Base-by-base conservation (phyloP, 495 filamentous ascomycete genomes). In the Penicillium herquei region DNA sequence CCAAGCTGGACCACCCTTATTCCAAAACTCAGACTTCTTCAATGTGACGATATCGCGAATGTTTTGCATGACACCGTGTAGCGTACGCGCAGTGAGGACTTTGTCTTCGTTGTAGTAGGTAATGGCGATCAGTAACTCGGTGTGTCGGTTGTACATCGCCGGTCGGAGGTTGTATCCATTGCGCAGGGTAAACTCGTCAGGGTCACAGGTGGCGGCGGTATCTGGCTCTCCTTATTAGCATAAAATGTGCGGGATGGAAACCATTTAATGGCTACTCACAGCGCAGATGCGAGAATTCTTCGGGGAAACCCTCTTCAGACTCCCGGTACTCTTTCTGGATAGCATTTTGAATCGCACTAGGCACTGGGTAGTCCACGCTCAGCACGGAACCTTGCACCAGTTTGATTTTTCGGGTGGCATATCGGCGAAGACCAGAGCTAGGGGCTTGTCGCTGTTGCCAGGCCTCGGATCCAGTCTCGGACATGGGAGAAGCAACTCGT, bases 91-190 rank as follows among this genome's bases (percentile, higher is more conserved):
- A 2, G 92, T 93, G 57, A 98, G 78, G 9, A 89, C 85, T 74
- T 96, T 98, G 77, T 98, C 94, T 79, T 98, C 94, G 74, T 98
- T 98, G 79, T 98, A 98, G 75, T 97, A 97, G 40, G 94, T 98
- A 68, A 98, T 93, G 59, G 94, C 94, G 65, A 98, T 96, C 50
- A 97, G 78, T 35, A 98, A 81, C 72, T 98, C 94, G 5, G 94
- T 98, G 69, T 97, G 93, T 54, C 94, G 85, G 79, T 98, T 98
- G 78, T 98, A 98, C 91, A 98, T 98, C 49, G 93, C 87, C 26
- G 95, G 91, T 26, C 94, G 89, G 52, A 98, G 83, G 78, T 98
- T 96, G 81, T 98, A 98, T 58, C 94, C 94, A 68, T 98, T 98
- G 72, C 96, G 95, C 52, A 98, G 81, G 31, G 94, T 98, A 75